A percentile compares a stretch with the other conserved stretches of the same genome.
phyloP scores from a whole-genome alignment of 2,329 filamentous ascomycete species.

The Thielaviopsis ethacetica region DNA sequence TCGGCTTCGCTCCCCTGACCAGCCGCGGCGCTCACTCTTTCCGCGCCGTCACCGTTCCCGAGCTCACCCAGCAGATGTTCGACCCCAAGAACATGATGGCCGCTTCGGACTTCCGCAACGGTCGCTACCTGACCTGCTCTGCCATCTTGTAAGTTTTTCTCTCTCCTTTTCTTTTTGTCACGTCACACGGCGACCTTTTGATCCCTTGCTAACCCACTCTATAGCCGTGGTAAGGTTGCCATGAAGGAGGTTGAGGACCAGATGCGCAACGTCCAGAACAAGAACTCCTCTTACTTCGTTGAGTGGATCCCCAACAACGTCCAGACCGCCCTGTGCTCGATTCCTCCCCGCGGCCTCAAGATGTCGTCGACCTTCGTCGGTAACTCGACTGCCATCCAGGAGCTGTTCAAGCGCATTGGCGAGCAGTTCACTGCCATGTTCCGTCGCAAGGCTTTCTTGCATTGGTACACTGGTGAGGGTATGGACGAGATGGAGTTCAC shows the following conservation, averaged over 20 bases:
- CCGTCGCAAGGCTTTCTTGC: constrained; percentile 99
- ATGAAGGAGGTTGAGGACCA: constrained; percentile 99
- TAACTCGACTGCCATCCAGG: constrained; percentile 99
- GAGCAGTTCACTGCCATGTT: constrained; percentile 99
- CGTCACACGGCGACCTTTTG: not conserved
- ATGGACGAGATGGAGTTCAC: constrained; percentile 99
- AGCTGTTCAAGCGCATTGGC: constrained; percentile 99
- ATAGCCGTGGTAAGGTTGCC: constrained; percentile 89
- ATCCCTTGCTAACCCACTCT: constrained; percentile 8
- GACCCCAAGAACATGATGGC: constrained; percentile 99
- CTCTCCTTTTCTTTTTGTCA: not conserved
- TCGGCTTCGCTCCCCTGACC: constrained; percentile 96
- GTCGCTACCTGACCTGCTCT: constrained; percentile 98
- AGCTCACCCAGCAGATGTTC: constrained; percentile 99
- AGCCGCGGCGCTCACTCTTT: constrained; percentile 74
- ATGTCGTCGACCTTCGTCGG: constrained; percentile 99
- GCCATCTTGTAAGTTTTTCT: constrained; percentile 66
- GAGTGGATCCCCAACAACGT: constrained; percentile 99
- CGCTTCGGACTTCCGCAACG: constrained; percentile 98
- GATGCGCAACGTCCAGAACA: constrained; percentile 99
- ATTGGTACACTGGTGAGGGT: constrained; percentile 99
- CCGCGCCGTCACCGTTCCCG: constrained; percentile 92
- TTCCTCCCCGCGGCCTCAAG: constrained; percentile 91
- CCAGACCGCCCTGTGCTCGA: constrained; percentile 97
- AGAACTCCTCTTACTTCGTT: constrained; percentile 99